Percentiles rank a stretch among this genome's conserved stretches.
These are phyloP conservation scores for Populus ilicifolia DNA, from an alignment of 345 rosid species.

Conservation along the genomic window DNA sequence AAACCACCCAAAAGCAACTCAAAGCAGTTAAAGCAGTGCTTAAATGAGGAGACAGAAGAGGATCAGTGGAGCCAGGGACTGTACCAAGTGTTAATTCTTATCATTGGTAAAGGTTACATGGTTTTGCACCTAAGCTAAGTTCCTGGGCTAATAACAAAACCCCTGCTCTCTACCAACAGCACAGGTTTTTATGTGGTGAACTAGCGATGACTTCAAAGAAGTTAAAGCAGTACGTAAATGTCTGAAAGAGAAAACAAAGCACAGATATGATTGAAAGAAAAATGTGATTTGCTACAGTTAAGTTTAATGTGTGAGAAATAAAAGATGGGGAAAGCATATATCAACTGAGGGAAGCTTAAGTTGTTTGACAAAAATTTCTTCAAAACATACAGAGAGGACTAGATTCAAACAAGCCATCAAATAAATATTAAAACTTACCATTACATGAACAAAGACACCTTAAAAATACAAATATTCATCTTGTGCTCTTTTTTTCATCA, in stretches of 20 bases:
- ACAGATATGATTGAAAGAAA: not conserved
- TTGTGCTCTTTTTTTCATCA: too few species aligned
- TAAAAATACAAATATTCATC: not conserved
- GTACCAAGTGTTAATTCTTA: not conserved
- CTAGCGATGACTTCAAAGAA: not conserved
- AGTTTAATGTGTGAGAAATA: not conserved
- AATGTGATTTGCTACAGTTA: not conserved
- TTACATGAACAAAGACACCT: not conserved
- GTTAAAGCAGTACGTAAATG: not conserved
- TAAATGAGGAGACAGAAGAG: not conserved
- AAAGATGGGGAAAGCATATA: not conserved
- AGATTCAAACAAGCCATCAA: not conserved
- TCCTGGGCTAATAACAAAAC: not conserved
- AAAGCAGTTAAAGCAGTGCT: not conserved
- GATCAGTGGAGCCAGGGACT: not conserved
- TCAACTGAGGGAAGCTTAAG: not conserved
- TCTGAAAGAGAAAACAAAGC: not conserved
- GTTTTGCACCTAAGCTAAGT: not conserved
- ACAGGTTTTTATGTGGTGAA: not conserved
- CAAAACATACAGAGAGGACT: not conserved
- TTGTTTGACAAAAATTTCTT: not conserved
- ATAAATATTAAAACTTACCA: not conserved
- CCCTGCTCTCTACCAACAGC: not conserved
- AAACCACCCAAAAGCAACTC: not conserved
- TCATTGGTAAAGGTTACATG: not conserved